Evolutionary conservation across 257 asterid species (phyloP).

Genomic region (Penstemon newberryi): DNA sequence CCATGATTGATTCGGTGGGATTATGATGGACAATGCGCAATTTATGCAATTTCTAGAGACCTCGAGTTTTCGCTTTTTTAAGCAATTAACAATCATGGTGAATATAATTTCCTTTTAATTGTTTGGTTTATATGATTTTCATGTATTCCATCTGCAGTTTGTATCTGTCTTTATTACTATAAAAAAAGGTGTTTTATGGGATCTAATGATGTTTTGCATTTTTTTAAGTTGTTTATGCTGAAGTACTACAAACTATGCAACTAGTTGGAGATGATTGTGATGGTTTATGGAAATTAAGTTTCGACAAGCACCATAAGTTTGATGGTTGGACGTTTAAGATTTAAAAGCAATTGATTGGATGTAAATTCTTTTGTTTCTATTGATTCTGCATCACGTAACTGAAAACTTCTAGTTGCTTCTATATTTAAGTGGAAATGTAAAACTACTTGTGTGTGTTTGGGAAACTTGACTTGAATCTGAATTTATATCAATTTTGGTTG

Average conservation of each 20-base stretch:
- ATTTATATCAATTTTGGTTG: constrained; percentile 25
- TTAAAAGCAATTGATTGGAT: neutral
- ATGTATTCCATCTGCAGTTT: constrained; percentile 18
- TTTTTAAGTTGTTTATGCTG: neutral
- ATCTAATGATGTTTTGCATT: neutral
- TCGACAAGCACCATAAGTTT: neutral
- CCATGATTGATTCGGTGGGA: constrained; percentile 30
- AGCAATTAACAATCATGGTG: constrained; percentile 7
- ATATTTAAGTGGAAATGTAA: constrained; percentile 15
- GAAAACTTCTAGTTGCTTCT: constrained; percentile 16
- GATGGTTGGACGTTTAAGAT: neutral
- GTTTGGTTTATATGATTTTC: neutral
- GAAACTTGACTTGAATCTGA: constrained; percentile 22
- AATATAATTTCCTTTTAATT: constrained; percentile 9
- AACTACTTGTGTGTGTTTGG: neutral
- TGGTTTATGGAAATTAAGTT: neutral
- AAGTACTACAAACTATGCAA: neutral
- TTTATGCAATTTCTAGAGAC: constrained; percentile 20
- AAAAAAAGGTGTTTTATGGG: neutral
- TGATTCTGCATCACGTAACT: neutral
- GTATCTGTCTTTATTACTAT: neutral
- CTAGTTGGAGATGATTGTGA: neutral
- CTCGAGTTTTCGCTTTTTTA: constrained; percentile 18
- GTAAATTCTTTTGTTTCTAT: neutral
- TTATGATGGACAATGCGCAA: constrained; percentile 24